Evolutionary conservation across 78 protist species (phyloP), one percentile per base, ranked within the genome.

Genomic region (Dictyostelium purpureum): DNA sequence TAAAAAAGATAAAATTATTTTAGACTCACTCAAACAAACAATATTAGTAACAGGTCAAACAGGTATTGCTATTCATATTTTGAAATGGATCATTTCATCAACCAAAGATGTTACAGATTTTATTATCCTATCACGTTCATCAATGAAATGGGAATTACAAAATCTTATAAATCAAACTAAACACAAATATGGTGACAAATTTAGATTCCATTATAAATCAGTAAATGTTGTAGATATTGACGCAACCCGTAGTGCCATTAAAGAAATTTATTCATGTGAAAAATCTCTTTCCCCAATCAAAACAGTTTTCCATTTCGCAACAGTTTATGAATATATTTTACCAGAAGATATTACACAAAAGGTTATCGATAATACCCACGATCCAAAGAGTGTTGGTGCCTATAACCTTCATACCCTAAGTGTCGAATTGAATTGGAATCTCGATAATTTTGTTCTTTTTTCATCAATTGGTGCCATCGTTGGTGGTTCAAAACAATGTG

Each of bases 351-450:
- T 73, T 31, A 28, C 52, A 19, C 65, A 37, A 31, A 4, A 24
- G 0, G 35, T 59, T 12, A 45, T 88, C 38, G 40, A 40, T 10
- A 45, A 67, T 12, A 80, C 87, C 1, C 76, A 52, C 28, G 69
- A 54, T 26, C 95, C 96, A 33, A 95, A 95, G 43, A 79, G 94
- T 10, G 49, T 95, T 35, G 96, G 96, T 42, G 96, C 93, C 3
- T 24, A 89, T 51, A 52, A 81, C 43, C 61, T 95, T 9, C 96
- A 95, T 75, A n/a, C 52, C 24, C 57, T 82, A 2, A 59, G 70
- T 4, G n/a, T 82, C n/a, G 81, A 82, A 63, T 18, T 54, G 12
- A n/a, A 52, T 35, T 49, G 57, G 52, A 56, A 92, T 21, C 51
- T 77, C 28, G 76, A 57, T 12, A 26, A 83, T 37, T 90, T 93